Evolutionary conservation across 192 early-diverging fungal species (phyloP).

Genomic region (Backusella parvicylindrica): DNA sequence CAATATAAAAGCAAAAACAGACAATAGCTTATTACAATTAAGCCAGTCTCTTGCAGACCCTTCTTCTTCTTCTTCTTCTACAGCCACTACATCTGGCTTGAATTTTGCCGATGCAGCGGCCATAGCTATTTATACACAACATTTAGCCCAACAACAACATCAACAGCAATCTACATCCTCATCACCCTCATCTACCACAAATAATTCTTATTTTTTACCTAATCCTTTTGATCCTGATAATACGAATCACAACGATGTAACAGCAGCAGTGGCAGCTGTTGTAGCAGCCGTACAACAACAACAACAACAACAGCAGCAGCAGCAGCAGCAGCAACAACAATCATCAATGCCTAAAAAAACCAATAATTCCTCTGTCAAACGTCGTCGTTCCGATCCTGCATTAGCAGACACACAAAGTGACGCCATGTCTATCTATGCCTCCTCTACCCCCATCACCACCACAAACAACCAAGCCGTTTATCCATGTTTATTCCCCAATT

Average conservation of each 20-base stretch:
- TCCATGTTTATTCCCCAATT: conserved; percentile 66
- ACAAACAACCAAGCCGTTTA: conserved; percentile 30
- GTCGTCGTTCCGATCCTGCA: conserved; percentile 15
- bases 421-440: conserved; percentile 30
- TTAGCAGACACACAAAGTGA: conserved; percentile 20
- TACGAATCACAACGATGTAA: background rate
- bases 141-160: conserved; percentile 8
- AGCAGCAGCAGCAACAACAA: conserved; percentile 5
- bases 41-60: background rate
- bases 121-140: conserved; percentile 28
- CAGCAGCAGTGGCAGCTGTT: conserved; percentile 14
- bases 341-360: background rate
- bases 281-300: conserved; percentile 7
- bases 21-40: background rate
- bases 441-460: conserved; percentile 28
- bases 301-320: background rate
- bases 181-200: background rate
- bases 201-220: background rate
- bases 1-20: background rate
- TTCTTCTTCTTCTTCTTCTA: background rate
- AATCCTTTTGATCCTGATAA: conserved; percentile 19
- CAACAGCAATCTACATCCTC: background rate
- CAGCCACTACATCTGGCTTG: background rate
- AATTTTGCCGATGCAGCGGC: conserved; percentile 29
- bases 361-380: background rate